A percentile compares a stretch with the other conserved stretches of the same genome.
These are phyloP conservation scores for Ceratobasidium sp. DNA, from an alignment of 1,284 basidiomycete species.

Conservation along the genomic window DNA sequence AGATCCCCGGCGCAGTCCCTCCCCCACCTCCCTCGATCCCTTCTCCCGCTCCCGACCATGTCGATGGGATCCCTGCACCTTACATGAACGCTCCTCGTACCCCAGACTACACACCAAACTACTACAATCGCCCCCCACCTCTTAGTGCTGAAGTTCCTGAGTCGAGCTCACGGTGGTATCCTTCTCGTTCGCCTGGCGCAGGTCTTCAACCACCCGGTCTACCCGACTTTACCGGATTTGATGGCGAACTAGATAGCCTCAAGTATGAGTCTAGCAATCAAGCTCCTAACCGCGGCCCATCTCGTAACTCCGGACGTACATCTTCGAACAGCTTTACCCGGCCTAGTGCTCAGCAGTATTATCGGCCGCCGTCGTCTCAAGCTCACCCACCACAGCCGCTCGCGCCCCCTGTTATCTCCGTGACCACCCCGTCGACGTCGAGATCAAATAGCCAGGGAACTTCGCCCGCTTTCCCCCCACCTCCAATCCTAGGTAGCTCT, in stretches of 20 bases:
- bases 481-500: not conserved
- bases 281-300: not conserved
- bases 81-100: conserved; percentile 21
- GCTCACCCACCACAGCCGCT: not conserved
- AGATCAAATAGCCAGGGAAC: conserved; percentile 21
- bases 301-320: conserved; percentile 20
- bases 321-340: conserved; percentile 5
- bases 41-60: conserved; percentile 14
- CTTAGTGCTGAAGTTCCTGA: not conserved
- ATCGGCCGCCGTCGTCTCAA: not conserved
- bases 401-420: conserved; percentile 1
- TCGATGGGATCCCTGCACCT: not conserved
- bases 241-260: conserved; percentile 26
- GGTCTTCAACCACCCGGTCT: conserved; percentile 24
- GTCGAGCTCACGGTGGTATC: conserved; percentile 16
- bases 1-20: conserved; percentile 8
- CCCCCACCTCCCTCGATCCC: conserved; percentile 4
- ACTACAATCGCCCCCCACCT: conserved; percentile 18
- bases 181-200: conserved; percentile 1
- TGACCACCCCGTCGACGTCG: conserved; percentile 5
- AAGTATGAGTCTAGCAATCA: conserved; percentile 1
- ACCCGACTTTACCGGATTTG: conserved; percentile 27
- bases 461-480: conserved; percentile 7
- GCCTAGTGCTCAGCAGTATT: not conserved
- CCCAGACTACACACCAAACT: not conserved